A percentile compares a stretch with the other conserved stretches of the same genome.
Conservation (phyloP, 2,329 filamentous ascomycete species). For the Monosporascus cannonballus region DNA sequence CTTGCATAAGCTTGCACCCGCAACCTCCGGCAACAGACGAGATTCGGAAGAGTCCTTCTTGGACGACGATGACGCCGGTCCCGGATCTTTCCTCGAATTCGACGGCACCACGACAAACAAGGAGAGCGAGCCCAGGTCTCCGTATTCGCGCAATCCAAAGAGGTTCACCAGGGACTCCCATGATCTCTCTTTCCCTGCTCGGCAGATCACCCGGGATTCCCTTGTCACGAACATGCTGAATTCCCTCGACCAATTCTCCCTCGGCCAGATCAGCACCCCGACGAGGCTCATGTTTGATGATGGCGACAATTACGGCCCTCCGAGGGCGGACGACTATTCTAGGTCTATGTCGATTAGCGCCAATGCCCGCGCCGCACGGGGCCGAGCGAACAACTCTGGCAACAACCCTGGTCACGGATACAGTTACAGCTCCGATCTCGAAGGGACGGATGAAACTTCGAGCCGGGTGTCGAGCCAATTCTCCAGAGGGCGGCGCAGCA, state of each 20-base stretch:
- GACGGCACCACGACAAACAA: constrained; percentile 10
- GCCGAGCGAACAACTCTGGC: constrained; percentile 17
- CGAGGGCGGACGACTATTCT: constrained; percentile 18
- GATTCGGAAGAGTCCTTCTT: constrained; percentile 25
- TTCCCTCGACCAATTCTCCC: constrained; percentile 79
- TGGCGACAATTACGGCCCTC: constrained; percentile 22
- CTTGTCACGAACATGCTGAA: constrained; percentile 94
- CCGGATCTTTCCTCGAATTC: constrained; percentile 9
- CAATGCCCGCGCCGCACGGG: constrained; percentile 12
- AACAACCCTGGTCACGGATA: constrained; percentile 35
- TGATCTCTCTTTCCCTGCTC: constrained; percentile 74
- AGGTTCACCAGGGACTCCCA: constrained; percentile 59
- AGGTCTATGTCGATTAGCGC: constrained; percentile 19
- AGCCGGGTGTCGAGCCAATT: constrained; percentile 46
- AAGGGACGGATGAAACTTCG: constrained; percentile 45
- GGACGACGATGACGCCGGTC: constrained; percentile 17
- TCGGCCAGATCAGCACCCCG: constrained; percentile 36
- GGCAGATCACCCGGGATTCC: constrained; percentile 77
- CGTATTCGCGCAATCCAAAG: constrained; percentile 19
- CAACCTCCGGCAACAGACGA: constrained; percentile 13
- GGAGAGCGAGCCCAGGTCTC: constrained; percentile 24
- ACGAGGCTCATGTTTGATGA: constrained; percentile 31
- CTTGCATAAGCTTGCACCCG: constrained; percentile 23
- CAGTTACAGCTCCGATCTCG: constrained; percentile 58
- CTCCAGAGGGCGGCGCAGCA: constrained; percentile 63